Evolutionary conservation across 2,329 filamentous ascomycete species (phyloP).

Genomic region (Aspergillus ruber): DNA sequence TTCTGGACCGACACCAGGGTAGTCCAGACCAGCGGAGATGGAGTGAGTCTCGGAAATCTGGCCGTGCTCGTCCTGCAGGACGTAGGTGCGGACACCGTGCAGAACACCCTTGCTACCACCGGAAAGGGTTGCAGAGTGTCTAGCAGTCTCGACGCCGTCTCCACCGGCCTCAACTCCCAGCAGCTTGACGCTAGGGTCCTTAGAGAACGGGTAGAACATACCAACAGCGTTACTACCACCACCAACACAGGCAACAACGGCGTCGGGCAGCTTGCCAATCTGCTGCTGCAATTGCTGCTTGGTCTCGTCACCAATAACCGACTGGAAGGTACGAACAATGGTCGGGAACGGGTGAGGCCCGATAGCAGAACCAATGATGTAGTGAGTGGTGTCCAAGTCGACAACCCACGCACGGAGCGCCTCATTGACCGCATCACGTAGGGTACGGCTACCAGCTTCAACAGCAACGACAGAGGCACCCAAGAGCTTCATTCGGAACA

Average conservation of each 20-base stretch:
- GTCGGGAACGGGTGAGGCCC: constrained; percentile 97
- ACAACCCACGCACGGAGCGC: constrained; percentile 91
- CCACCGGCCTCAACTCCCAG: constrained; percentile 93
- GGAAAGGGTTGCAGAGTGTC: constrained; percentile 81
- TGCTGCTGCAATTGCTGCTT: constrained; percentile 83
- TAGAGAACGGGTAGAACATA: constrained; percentile 96
- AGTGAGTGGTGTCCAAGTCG: constrained; percentile 88
- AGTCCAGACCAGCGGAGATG: constrained; percentile 91
- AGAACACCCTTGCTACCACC: constrained; percentile 86
- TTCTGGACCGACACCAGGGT: constrained; percentile 93
- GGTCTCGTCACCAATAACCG: constrained; percentile 90
- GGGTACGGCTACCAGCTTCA: constrained; percentile 77
- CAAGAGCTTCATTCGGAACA: constrained; percentile 96
- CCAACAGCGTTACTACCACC: constrained; percentile 91
- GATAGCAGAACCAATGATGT: constrained; percentile 96
- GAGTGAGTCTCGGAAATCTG: constrained; percentile 96
- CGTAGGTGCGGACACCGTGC: constrained; percentile 92
- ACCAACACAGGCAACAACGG: constrained; percentile 92
- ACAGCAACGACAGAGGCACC: constrained; percentile 90
- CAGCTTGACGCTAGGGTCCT: constrained; percentile 77
- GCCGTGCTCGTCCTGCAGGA: constrained; percentile 85
- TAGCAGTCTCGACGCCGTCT: constrained; percentile 77
- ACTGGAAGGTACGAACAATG: constrained; percentile 95
- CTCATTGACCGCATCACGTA: constrained; percentile 89
- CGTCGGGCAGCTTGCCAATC: constrained; percentile 84